Base-by-base conservation (phyloP, 768 basidiomycete species). In the Suillus bovinus region DNA sequence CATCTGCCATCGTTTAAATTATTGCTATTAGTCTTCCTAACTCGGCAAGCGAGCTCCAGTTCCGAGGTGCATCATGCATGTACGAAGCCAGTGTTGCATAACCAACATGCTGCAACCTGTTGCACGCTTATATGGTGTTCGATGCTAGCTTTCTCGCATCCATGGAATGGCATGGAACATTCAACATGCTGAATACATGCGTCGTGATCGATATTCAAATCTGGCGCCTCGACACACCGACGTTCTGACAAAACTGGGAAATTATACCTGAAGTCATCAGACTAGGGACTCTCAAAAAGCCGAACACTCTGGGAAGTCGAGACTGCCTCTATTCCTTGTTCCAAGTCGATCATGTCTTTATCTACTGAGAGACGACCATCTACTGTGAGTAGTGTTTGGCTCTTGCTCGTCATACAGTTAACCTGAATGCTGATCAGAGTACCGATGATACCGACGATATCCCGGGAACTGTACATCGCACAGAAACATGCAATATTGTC, bases 401-500 rank as follows among this genome's bases (percentile, higher is more conserved):
- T 39, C 38, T 39, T 38, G 27, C 22, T 56, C 24, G 8, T 10
- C 24, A 5, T 27, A 56, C 20, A 39, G 6, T 13, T 39, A 22
- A 39, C 17, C 17, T 52, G 49, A 52, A n/a, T 24, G 8, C 20
- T 20, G 38, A 56, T 39, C 55, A 39, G 55, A 56, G 24, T 39
- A 10, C 17, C 11, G 17, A 38, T 8, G 31, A 6, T 31, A 33
- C 20, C 20, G 6, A 33, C 31, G 10, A 52, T n/a, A 39, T 17
- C 27, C 6, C 5, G 6, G 6, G 55, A 39, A 29, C 4, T 29
- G 39, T 17, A 29, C 38, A 20, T 20, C 38, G 11, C 27, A 36
- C 34, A 2, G 54, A 55, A 24, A 55, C 16, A 55, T 56, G 38
- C n/a, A 72, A 71, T 38, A 31, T 74, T 6, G 74, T 74, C 60